Conservation (phyloP, 257 asterid species). For the Lycium barbarum region DNA sequence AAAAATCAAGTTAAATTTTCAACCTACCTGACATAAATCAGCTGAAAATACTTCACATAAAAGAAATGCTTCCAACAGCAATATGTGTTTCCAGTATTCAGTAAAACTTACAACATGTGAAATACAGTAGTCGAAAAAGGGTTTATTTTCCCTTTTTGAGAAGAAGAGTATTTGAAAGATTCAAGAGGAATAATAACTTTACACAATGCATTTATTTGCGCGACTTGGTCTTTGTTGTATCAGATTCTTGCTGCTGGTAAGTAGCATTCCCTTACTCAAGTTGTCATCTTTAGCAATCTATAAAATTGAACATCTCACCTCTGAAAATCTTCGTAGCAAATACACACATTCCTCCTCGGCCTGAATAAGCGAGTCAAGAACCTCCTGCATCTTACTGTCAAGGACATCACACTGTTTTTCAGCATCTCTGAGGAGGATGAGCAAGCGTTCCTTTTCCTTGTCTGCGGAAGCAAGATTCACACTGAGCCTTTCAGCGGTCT, state of each 20-base stretch:
- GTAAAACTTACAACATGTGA: slow-evolving; percentile 3
- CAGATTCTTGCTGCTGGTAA: slow-evolving; percentile 19
- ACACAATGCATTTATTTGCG: neutral
- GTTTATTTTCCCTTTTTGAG: neutral
- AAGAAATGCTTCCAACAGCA: neutral
- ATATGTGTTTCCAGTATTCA: neutral
- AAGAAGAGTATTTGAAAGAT: neutral
- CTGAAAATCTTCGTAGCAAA: slow-evolving; percentile 43
- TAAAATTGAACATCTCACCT: slow-evolving; percentile 37
- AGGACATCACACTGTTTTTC: slow-evolving; percentile 45
- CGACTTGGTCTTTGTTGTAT: slow-evolving; percentile 12
- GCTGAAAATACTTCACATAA: neutral
- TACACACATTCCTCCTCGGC: slow-evolving; percentile 55
- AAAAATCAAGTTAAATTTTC: slow-evolving; percentile 26
- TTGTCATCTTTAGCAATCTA: neutral
- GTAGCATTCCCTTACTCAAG: neutral
- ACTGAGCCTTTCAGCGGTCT: slow-evolving; percentile 53
- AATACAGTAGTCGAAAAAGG: slow-evolving; percentile 9
- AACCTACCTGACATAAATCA: neutral
- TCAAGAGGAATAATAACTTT: neutral
- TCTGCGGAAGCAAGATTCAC: slow-evolving; percentile 50
- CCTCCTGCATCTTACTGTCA: slow-evolving; percentile 47
- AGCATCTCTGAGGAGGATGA: slow-evolving; percentile 39
- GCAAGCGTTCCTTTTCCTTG: slow-evolving; percentile 42
- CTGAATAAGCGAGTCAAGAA: slow-evolving; percentile 43